Percentiles rank a stretch among this genome's conserved stretches.
Evolutionary conservation across 805 yeast genomes (phyloP).

Genomic region (Starmerella powellii): DNA sequence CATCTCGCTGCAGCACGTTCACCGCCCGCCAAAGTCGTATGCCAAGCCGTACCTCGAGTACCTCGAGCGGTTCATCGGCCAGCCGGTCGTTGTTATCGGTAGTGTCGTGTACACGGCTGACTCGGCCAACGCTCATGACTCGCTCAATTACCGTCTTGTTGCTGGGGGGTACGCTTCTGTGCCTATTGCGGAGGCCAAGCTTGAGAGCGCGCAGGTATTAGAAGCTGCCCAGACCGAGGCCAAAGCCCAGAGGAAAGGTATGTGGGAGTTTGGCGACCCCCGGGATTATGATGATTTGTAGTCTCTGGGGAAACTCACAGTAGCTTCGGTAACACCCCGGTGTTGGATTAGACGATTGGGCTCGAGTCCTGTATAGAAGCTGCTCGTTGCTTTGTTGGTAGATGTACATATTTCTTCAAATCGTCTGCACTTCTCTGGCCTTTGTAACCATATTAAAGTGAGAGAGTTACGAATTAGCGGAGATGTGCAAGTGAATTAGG

Average conservation of each 20-base stretch:
- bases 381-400: no score
- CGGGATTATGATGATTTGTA: constrained; percentile 40
- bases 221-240: constrained; percentile 39
- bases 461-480: no score
- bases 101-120: constrained; percentile 48
- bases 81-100: constrained; percentile 41
- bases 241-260: constrained; percentile 41
- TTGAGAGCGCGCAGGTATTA: constrained; percentile 29
- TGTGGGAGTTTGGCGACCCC: constrained; percentile 69
- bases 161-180: constrained; percentile 51
- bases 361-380: no score
- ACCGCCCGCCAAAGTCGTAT: constrained; percentile 50
- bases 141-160: constrained; percentile 49
- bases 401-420: no score
- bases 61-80: constrained; percentile 41
- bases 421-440: no score
- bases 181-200: constrained; percentile 27
- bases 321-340: no score
- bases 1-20: constrained; percentile 37
- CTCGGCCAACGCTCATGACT: constrained; percentile 41
- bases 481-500: no score
- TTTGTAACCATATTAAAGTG: no score
- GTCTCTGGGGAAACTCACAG: background rate
- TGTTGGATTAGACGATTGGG: no score
- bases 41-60: constrained; percentile 46